These are phyloP conservation scores for Heliocybe sulcata DNA, from an alignment of 1,284 basidiomycete species.

Conservation along the genomic window DNA sequence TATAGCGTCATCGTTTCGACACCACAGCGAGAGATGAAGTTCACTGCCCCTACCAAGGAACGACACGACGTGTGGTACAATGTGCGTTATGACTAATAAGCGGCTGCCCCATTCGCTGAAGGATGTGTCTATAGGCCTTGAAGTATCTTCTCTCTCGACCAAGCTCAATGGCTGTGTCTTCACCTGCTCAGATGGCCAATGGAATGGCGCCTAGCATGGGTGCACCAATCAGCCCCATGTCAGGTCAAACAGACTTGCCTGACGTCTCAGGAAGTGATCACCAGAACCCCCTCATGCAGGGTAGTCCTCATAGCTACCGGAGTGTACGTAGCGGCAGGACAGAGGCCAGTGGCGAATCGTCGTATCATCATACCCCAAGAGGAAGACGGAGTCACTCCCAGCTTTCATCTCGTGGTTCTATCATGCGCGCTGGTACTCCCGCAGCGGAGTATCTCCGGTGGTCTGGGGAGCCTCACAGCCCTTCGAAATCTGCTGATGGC, in stretches of 20 bases:
- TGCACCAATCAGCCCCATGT: slow-evolving; percentile 49
- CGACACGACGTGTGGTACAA: slow-evolving; percentile 96
- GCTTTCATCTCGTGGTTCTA: slow-evolving; percentile 60
- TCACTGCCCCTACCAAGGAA: slow-evolving; percentile 91
- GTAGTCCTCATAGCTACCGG: slow-evolving; percentile 66
- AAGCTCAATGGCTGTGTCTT: slow-evolving; percentile 30
- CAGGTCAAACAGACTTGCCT: slow-evolving; percentile 35
- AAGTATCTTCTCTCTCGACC: slow-evolving; percentile 79
- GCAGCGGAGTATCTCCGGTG: slow-evolving; percentile 84
- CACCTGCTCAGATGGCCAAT: slow-evolving; percentile 32
- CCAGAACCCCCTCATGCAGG: slow-evolving; percentile 28
- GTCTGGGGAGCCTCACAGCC: slow-evolving; percentile 50
- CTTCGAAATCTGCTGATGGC: slow-evolving; percentile 56
- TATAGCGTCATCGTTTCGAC: slow-evolving; percentile 93
- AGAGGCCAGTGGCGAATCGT: slow-evolving; percentile 44
- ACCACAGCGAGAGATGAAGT: slow-evolving; percentile 93
- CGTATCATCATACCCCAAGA: slow-evolving; percentile 67
- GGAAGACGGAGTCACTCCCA: slow-evolving; percentile 72
- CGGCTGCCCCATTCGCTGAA: slow-evolving; percentile 6
- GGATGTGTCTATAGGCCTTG: slow-evolving; percentile 51
- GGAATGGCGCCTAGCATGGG: slow-evolving; percentile 15
- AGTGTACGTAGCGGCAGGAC: slow-evolving; percentile 49
- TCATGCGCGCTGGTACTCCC: slow-evolving; percentile 80
- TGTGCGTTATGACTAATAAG: slow-evolving; percentile 33
- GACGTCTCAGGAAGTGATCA: slow-evolving; percentile 42